These are phyloP conservation scores for Zygoascus bituminiphila DNA, from an alignment of 805 yeast genomes.

Conservation along the genomic window DNA sequence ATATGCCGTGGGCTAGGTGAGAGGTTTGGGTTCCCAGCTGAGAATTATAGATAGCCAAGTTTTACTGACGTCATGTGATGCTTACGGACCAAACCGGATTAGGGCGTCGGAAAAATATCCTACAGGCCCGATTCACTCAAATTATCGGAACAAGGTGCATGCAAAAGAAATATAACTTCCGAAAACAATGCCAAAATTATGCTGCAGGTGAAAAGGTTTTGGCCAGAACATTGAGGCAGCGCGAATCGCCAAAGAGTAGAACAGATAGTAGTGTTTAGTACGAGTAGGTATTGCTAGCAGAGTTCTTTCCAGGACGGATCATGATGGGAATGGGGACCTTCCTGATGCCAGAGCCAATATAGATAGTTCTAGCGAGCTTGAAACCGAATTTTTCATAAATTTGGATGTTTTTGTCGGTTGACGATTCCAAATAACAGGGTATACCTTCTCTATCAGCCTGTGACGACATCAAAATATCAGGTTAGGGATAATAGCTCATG, in stretches of 20 bases:
- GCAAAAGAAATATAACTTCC: neutral
- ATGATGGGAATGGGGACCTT: constrained; percentile 3
- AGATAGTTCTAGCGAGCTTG: constrained; percentile 10
- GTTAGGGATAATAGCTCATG: too few relatives aligned
- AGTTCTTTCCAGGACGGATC: constrained; percentile 21
- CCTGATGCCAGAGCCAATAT: constrained; percentile 4
- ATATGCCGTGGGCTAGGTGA: too few relatives aligned
- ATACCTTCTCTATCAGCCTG: constrained; percentile 29
- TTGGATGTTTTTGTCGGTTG: constrained; percentile 44
- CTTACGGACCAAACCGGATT: neutral
- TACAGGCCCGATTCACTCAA: neutral
- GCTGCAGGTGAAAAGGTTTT: neutral
- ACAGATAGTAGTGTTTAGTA: neutral
- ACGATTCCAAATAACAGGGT: constrained; percentile 46
- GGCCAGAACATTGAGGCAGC: too few relatives aligned
- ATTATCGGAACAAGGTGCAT: neutral
- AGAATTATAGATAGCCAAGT: too few relatives aligned
- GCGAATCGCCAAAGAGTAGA: neutral
- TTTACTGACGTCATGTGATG: neutral
- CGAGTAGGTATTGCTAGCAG: constrained; percentile 18
- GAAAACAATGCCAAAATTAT: neutral
- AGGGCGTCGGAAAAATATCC: neutral
- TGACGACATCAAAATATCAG: neutral
- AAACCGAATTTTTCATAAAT: constrained; percentile 51
- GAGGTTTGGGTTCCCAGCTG: neutral